Conservation (phyloP, 176 grass and related monocot species). For the Carex kokanica region DNA sequence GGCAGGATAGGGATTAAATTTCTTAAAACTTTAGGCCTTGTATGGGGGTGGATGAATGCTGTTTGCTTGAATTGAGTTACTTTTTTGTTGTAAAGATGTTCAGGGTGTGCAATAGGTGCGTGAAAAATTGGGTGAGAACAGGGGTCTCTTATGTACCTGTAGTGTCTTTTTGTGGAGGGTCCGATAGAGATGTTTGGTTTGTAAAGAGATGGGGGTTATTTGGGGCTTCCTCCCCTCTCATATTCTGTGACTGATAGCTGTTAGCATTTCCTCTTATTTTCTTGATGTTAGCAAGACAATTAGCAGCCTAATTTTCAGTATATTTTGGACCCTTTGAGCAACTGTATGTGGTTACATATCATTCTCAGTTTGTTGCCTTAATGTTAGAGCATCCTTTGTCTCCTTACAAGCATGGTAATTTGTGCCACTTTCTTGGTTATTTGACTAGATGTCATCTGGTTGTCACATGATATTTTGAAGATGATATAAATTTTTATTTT, state of each 20-base stretch:
- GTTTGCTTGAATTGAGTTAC: not conserved
- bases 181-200: not conserved
- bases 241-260: slow-evolving; percentile 1
- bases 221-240: not conserved
- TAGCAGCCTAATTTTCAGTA: not conserved
- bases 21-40: slow-evolving; percentile 3
- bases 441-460: not conserved
- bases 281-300: not conserved
- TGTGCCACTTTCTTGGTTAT: not conserved
- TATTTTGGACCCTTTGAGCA: not conserved
- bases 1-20: not conserved
- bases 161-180: not conserved
- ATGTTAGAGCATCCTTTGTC: not conserved
- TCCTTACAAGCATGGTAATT: not conserved
- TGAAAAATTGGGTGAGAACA: not conserved
- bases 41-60: not conserved
- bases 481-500: no score
- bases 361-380: not conserved
- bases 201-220: not conserved
- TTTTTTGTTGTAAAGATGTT: slow-evolving; percentile 5
- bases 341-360: not conserved
- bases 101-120: not conserved
- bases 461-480: no score
- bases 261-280: not conserved
- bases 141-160: not conserved